These are phyloP conservation scores for Pulveroboletus ravenelii DNA, from an alignment of 768 basidiomycete genomes.

Conservation along the genomic window DNA sequence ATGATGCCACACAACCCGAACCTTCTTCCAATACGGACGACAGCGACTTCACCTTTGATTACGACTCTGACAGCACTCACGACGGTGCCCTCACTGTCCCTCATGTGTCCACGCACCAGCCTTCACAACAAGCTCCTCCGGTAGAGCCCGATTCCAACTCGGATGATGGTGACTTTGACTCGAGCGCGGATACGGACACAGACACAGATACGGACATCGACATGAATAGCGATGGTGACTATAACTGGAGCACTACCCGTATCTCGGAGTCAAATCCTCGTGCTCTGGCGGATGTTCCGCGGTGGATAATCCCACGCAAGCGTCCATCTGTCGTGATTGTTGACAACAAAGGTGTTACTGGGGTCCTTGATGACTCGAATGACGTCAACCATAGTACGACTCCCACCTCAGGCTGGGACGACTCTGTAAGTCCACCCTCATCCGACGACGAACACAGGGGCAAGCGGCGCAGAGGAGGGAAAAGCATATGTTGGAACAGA, in stretches of 20 bases:
- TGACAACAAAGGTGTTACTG: neutral
- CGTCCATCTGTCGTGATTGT: constrained; percentile 17
- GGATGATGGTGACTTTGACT: constrained; percentile 7
- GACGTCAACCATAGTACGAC: neutral
- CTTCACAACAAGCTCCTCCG: neutral
- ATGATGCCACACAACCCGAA: neutral
- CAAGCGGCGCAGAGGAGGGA: constrained; percentile 18
- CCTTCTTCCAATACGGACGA: constrained; percentile 4
- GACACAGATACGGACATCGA: constrained; percentile 19
- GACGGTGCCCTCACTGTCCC: neutral
- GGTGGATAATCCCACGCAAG: constrained; percentile 20
- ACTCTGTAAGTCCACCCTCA: neutral
- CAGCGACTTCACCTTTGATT: constrained; percentile 16
- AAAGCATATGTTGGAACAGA: neutral
- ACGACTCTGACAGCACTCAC: constrained; percentile 21
- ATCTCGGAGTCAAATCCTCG: constrained; percentile 8
- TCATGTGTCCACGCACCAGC: neutral
- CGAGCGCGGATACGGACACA: constrained; percentile 4
- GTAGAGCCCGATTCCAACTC: constrained; percentile 5
- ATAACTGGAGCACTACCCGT: constrained; percentile 9
- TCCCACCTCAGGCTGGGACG: neutral
- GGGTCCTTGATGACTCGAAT: neutral
- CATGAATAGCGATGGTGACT: constrained; percentile 9
- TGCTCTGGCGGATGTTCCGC: constrained; percentile 1
- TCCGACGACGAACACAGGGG: constrained; percentile 4